Percentiles rank a stretch among this genome's conserved stretches.
Evolutionary conservation across 2,329 filamentous ascomycete species (phyloP).

Genomic region (Phaeosphaeriaceae sp.): DNA sequence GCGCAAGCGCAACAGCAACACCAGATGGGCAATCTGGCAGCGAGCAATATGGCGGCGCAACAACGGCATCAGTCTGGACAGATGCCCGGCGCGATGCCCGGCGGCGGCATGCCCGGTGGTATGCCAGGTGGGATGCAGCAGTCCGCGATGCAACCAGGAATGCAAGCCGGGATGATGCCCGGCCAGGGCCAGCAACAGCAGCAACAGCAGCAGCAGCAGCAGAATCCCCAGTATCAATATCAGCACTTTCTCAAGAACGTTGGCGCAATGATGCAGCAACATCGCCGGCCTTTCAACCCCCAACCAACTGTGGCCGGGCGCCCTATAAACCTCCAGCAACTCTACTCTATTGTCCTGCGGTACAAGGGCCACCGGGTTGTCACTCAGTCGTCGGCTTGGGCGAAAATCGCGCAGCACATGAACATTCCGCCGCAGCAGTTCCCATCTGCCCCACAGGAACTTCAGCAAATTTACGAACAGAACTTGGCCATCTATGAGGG

Average conservation of each 20-base stretch:
- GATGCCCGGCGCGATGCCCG: slow-evolving; percentile 42
- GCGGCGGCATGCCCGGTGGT: neutral
- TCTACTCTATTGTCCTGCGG: slow-evolving; percentile 81
- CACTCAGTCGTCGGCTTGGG: slow-evolving; percentile 75
- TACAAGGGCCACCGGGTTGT: slow-evolving; percentile 79
- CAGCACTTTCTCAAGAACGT: slow-evolving; percentile 70
- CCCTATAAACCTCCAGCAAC: slow-evolving; percentile 73
- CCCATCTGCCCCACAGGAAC: slow-evolving; percentile 71
- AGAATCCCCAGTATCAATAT: slow-evolving; percentile 30
- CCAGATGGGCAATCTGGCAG: slow-evolving; percentile 57
- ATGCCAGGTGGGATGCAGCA: slow-evolving; percentile 3
- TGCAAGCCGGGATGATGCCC: slow-evolving; percentile 40
- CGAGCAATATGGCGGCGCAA: slow-evolving; percentile 49
- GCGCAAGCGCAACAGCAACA: slow-evolving; percentile 63
- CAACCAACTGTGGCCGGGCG: slow-evolving; percentile 78
- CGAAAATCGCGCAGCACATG: slow-evolving; percentile 66
- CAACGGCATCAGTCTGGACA: slow-evolving; percentile 49
- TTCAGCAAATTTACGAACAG: slow-evolving; percentile 75
- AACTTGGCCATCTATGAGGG: slow-evolving; percentile 82
- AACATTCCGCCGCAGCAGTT: slow-evolving; percentile 52
- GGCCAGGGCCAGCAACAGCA: slow-evolving; percentile 29
- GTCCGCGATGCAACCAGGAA: slow-evolving; percentile 14
- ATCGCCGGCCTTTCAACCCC: slow-evolving; percentile 75
- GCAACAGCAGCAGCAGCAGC: slow-evolving; percentile 23
- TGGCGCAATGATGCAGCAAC: slow-evolving; percentile 76